Conservation (phyloP, 176 grass and related monocot species). For the Carex parvula region DNA sequence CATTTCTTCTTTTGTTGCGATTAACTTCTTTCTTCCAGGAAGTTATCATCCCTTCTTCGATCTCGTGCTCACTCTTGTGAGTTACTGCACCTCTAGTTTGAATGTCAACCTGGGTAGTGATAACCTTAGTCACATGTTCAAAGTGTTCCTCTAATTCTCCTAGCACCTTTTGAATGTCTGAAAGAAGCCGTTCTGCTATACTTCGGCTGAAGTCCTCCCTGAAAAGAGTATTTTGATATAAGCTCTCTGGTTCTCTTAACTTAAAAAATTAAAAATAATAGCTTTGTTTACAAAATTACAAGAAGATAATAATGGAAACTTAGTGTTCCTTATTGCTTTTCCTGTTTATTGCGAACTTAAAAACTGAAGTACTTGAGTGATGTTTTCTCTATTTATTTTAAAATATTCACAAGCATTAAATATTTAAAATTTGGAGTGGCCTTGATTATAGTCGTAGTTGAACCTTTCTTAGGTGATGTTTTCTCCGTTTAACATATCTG, state of each 20-base stretch:
- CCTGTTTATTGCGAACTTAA: not conserved
- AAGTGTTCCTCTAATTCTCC: slow-evolving; percentile 44
- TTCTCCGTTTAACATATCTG: too few species aligned
- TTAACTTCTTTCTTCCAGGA: slow-evolving; percentile 25
- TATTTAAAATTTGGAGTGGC: not conserved
- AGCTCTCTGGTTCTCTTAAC: not conserved
- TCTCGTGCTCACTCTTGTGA: slow-evolving; percentile 44
- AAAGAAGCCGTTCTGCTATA: slow-evolving; percentile 48
- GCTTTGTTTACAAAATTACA: not conserved
- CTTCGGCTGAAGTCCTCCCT: slow-evolving; percentile 80
- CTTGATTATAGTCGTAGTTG: not conserved
- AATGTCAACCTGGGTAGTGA: not conserved
- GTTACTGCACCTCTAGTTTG: not conserved
- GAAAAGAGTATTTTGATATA: not conserved
- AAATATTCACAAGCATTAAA: not conserved
- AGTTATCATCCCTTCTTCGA: slow-evolving; percentile 25
- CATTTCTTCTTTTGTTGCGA: slow-evolving; percentile 37
- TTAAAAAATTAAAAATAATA: slow-evolving; percentile 2
- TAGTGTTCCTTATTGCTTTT: not conserved
- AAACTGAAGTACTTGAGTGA: not conserved
- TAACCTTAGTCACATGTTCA: slow-evolving; percentile 11
- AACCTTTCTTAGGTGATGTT: not conserved
- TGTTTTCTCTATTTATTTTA: not conserved
- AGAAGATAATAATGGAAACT: not conserved
- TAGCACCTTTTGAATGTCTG: slow-evolving; percentile 47